Base-by-base conservation (phyloP, 106 monocot species). In the Acorus calamus region DNA sequence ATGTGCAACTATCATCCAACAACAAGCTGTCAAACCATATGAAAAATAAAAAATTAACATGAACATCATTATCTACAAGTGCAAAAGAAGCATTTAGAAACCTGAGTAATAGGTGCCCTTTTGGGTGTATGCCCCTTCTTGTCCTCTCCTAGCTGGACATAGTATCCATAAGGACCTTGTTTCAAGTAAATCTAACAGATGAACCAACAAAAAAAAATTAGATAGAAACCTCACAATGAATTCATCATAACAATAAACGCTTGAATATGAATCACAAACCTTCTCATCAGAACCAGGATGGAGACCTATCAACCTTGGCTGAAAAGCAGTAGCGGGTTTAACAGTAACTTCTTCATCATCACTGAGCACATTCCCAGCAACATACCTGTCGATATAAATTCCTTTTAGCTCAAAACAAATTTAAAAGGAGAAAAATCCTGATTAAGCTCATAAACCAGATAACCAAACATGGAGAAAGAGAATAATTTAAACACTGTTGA, bases 91-190 rank as follows among this genome's bases (percentile, higher is more conserved):
- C 28, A 28, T 28, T 28, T 28, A 52, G 52, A 49, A 47, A 92
- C 90, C 83, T 86, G 84, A 51, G 79, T 64, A 71, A 92, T 7
- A 71, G 94, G 76, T 74, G 80, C 69, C 70, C 94, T 81, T 79
- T 96, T 90, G 58, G 90, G 90, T 8, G 77, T n/a, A 44, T 52
- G 74, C 62, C 84, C 94, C 62, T 76, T 77, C 58, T 57, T 84
- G 56, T 87, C 90, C 13, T 96, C 94, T 49, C 94, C 94, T 3
- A 90, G 79, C 62, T 96, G 94, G 46, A 96, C 80, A 79, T 96
- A 96, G 66, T 74, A 79, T 42, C 90, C 94, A 74, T 84, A 96
- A 53, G 94, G 94, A 66, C 94, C 94, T 64, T 90, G 84, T 62
- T 96, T 96, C 63, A 96, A 63, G 45, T 75, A 85, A 75, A 96